A percentile compares a stretch with the other conserved stretches of the same genome.
Conservation (phyloP, 73 alveolate species). For the Tetrahymena borealis region DNA sequence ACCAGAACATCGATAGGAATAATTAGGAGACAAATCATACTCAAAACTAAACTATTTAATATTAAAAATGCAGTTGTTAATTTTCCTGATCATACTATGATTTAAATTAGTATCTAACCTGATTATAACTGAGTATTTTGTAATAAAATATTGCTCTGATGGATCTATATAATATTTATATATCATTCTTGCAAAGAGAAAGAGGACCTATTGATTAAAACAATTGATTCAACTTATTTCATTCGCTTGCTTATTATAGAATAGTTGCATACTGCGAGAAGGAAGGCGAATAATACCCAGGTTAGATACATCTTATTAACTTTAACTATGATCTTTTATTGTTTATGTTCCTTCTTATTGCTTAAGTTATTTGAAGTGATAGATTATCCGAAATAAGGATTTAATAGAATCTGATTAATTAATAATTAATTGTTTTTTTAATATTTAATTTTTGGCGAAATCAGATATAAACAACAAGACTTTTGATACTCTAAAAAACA, state of each 20-base stretch:
- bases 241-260: not conserved
- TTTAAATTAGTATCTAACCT: not conserved
- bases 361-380: not conserved
- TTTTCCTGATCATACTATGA: not conserved
- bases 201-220: not conserved
- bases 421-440: not conserved
- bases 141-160: not conserved
- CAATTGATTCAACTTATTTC: no score
- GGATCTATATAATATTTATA: not conserved
- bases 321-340: not conserved
- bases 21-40: slow-evolving; percentile 49
- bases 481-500: no score
- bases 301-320: not conserved
- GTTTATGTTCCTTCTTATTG: not conserved
- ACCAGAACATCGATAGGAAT: slow-evolving; percentile 71
- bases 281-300: not conserved
- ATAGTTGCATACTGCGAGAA: not conserved
- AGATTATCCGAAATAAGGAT: not conserved
- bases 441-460: not conserved
- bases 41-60: slow-evolving; percentile 42
- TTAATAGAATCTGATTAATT: not conserved
- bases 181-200: not conserved
- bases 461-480: no score
- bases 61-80: not conserved
- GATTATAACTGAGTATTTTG: not conserved